Evolutionary conservation across 768 basidiomycete genomes (phyloP).

Genomic region (Kwoniella europaea): DNA sequence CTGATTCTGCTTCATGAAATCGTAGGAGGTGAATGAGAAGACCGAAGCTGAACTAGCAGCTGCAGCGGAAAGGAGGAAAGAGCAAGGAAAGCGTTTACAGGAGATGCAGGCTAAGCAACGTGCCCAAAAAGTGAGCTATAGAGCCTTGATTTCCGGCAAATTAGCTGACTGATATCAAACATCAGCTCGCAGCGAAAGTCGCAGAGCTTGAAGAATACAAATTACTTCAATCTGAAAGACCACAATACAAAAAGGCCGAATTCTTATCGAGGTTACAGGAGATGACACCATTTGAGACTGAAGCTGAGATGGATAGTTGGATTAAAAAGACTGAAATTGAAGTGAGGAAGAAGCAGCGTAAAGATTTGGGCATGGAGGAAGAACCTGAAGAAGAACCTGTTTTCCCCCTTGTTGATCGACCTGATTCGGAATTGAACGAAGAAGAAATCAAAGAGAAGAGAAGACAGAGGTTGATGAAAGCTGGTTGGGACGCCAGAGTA

Average conservation of each 20-base stretch:
- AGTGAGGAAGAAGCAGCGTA: conserved; percentile 77
- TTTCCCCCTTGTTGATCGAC: conserved; percentile 88
- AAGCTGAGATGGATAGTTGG: conserved; percentile 62
- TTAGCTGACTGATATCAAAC: conserved; percentile 4
- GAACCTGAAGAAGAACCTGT: conserved; percentile 70
- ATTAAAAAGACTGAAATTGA: conserved; percentile 85
- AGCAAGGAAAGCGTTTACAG: conserved; percentile 85
- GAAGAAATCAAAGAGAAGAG: conserved; percentile 92
- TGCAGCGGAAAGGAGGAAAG: conserved; percentile 76
- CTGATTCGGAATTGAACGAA: conserved; percentile 89
- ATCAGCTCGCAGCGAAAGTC: conserved; percentile 40
- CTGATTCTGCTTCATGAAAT: background rate
- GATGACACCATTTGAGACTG: conserved; percentile 65
- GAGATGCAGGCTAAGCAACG: conserved; percentile 86
- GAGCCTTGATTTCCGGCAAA: background rate
- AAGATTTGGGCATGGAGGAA: conserved; percentile 75
- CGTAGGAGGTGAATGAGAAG: conserved; percentile 72
- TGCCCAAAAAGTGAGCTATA: conserved; percentile 72
- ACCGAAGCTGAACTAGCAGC: conserved; percentile 85
- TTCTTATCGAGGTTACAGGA: conserved; percentile 63
- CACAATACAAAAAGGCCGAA: conserved; percentile 66
- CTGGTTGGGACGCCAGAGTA: conserved; percentile 87
- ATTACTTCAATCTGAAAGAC: conserved; percentile 29
- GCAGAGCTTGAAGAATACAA: conserved; percentile 66
- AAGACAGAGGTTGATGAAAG: conserved; percentile 88